Percentiles rank a stretch among this genome's conserved stretches.
Conservation (phyloP, 306 rosid species). For the Acacia melanoxylon region DNA sequence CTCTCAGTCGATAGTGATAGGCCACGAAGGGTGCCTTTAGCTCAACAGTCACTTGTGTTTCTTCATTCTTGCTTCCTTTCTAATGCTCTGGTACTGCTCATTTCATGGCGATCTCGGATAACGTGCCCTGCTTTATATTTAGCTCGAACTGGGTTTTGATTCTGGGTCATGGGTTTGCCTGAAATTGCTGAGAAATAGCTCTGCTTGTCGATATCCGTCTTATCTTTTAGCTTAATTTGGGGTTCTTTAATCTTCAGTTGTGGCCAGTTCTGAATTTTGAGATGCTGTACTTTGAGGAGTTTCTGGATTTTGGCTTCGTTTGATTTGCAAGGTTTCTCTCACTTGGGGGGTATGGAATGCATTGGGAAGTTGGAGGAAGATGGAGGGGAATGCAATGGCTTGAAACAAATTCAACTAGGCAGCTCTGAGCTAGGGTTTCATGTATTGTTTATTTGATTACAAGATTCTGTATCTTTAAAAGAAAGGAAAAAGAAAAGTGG, state of each 20-base stretch:
- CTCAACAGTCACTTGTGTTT: constrained; percentile 36
- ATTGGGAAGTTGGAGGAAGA: constrained; percentile 43
- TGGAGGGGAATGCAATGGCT: constrained; percentile 46
- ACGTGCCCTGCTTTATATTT: constrained; percentile 40
- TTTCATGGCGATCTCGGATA: constrained; percentile 57
- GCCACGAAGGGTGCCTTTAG: constrained; percentile 48
- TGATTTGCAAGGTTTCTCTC: constrained; percentile 30
- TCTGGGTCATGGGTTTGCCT: constrained; percentile 39
- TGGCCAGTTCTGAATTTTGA: constrained; percentile 25
- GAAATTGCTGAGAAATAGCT: constrained; percentile 18
- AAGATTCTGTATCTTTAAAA: constrained; percentile 35
- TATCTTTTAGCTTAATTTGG: constrained; percentile 10
- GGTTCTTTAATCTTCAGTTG: background rate
- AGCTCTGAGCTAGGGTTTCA: constrained; percentile 56
- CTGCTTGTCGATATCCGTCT: constrained; percentile 22
- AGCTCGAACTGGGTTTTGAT: constrained; percentile 36
- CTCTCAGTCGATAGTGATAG: constrained; percentile 71
- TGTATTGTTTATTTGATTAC: constrained; percentile 43
- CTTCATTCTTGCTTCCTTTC: constrained; percentile 23
- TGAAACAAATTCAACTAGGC: constrained; percentile 36
- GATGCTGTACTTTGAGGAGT: constrained; percentile 34
- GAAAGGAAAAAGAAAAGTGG: constrained; percentile 25
- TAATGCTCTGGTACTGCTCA: constrained; percentile 1
- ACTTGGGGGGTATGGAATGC: constrained; percentile 37
- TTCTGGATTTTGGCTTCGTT: constrained; percentile 41